Base-by-base conservation (phyloP, 139 green algal genomes). In the Chlamydomonas sp. region DNA sequence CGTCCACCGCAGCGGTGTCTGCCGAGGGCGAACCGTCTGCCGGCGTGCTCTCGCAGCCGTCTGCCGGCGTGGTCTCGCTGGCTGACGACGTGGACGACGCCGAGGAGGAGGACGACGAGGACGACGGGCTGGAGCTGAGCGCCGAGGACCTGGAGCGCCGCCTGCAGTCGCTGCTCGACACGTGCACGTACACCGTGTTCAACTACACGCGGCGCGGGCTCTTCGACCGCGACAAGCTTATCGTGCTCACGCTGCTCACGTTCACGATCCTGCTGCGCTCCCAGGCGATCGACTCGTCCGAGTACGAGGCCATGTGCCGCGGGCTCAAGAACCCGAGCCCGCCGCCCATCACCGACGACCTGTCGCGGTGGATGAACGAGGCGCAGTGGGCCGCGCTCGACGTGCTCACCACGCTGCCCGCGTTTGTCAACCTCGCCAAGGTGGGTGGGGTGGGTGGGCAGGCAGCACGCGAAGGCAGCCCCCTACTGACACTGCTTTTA, bases 211-310 rank as follows among this genome's bases (percentile, higher is more conserved):
- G 89, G 30, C 81, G 89, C 58, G 89, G 89, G 28, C 84, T 95
- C 59, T 95, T 95, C 67, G 89, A 95, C 74, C 78, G 80, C 29
- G 89, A 95, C 82, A 95, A 92, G 80, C 82, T 92, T 33, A 92
- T 91, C 67, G 82, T 92, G 34, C 80, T 87, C n/a, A 87, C 82
- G 35, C 81, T 92, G 73, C 83, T 95, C 35, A 90, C 87, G 29
- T 90, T 95, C 75, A 83, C 69, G 35, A 87, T 90, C 67, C 63
- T 83, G 43, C 54, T 83, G 60, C 57, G 73, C 0, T 79, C 72
- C 73, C 77, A 83, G 63, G 50, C 64, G n/a, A 86, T 96, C 5
- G 85, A 91, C 62, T 22, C 70, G 0, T 70, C 77, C 1, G 88
- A 94, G 79, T 89, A 93, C 73, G 83, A 87, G 62, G 83, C 82